Base-by-base conservation (phyloP, 2,329 filamentous ascomycete species). In the Setomelanomma holmii region DNA sequence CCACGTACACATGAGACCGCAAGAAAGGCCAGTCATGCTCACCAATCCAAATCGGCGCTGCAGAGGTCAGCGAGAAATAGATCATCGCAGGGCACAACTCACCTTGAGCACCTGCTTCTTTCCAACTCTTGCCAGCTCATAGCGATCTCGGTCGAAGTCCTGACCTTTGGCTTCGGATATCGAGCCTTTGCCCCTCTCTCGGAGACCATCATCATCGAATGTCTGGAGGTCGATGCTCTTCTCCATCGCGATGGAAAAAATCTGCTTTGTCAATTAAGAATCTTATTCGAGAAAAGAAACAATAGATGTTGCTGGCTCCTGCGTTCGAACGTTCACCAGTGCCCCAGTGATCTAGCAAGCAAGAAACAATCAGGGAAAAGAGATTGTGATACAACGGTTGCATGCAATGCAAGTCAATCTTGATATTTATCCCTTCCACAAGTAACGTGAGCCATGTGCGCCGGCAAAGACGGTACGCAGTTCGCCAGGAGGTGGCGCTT, bases 1-100 rank as follows among this genome's bases (percentile, higher is more conserved):
- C 72, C 72, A 75, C 27, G 72, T 74, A 22, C 69, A 70, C 69
- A 75, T 73, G 41, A 75, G 56, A 20, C 68, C 68, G 33, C 71
- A 74, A 5, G 71, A 71, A 19, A 75, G 61, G 22, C 72, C 72
- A 5, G 71, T 71, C 66, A 74, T 74, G 22, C 66, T 69, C 40
- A 74, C 66, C 46, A 75, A 45, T 14, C 71, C 71, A 34, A 75
- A 75, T 39, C 69, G 70, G 34, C 72, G 71, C 72, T 75, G 40
- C 14, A 19, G 19, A 11, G 7, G n/a, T 65, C 41, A 69, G 55
- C 24, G 23, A 6, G 16, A 40, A 14, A 14, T 22, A 17, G 7
- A 6, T 42, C 19, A 27, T 39, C 14, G 2, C 16, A 20, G 2
- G 10, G 5, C n/a, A 11, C 21, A 2, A 43, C 61, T 22, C 33